Evolutionary conservation across 176 grass and related monocot genomes (phyloP), one percentile per base, ranked within the genome.

Genomic region (Avena eriantha): DNA sequence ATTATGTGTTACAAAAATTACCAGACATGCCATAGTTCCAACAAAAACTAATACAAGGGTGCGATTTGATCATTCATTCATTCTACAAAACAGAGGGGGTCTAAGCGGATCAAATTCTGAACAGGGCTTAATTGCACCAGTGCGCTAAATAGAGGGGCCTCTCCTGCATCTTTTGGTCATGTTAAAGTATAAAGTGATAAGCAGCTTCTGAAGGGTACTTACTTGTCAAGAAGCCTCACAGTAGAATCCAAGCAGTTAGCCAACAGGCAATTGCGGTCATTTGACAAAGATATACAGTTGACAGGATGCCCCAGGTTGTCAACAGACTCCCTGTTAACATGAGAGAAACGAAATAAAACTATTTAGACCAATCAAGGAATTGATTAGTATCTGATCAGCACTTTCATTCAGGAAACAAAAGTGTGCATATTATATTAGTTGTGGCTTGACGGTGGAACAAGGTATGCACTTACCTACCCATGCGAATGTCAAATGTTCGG

Each of bases 201-300:
- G 29, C 17, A 53, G 63, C 49, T 86, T 80, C 8, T 1, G 17
- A 69, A 74, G 59, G 43, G 4, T 69, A 57, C 69, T 95, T 94
- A 95, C 96, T 93, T 95, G 80, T 95, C 93, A 35, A 98, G 65
- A 92, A 94, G 93, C 18, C 91, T 88, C 41, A 98, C 73, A 24
- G 91, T 94, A 78, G 96, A 98, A 95, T 98, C 93, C 48, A 98
- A 91, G 86, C 96, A 98, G 84, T 92, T 95, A 67, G 91, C 93
- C 69, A 98, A 89, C 67, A 95, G 69, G 81, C 96, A 98, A 69
- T 98, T 98, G 69, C 63, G 55, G 61, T 98, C 93, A 90, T 98
- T 98, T 66, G 96, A 98, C 79, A 98, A 89, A 67, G 96, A 94
- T 79, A 98, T 88, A 81, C 96, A 95, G 76, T 94, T 98, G 31